phyloP scores from a whole-genome alignment of 1,284 basidiomycete genomes.

The Ustilago vetiveriae region DNA sequence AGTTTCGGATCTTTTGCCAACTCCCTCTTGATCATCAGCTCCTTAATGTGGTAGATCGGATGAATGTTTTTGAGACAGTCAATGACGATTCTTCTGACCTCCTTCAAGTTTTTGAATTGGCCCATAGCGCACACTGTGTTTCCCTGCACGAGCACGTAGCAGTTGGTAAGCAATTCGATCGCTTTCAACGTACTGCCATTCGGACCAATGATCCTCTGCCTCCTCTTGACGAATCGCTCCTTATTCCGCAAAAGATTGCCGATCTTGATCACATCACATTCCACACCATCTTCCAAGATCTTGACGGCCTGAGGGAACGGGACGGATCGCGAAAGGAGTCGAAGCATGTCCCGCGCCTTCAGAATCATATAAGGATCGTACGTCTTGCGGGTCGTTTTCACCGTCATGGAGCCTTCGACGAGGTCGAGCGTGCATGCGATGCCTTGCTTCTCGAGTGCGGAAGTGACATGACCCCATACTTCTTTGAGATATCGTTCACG shows the following conservation, averaged over 20 bases:
- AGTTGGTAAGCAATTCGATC: conserved; percentile 94
- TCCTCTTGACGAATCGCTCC: conserved; percentile 93
- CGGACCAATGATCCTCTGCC: conserved; percentile 95
- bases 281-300: conserved; percentile 86
- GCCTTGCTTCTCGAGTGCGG: conserved; percentile 82
- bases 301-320: conserved; percentile 83
- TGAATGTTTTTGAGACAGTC: conserved; percentile 99
- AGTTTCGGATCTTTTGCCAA: conserved; percentile 97
- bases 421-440: conserved; percentile 91
- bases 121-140: conserved; percentile 99
- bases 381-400: conserved; percentile 94
- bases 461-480: conserved; percentile 92
- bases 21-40: conserved; percentile 98
- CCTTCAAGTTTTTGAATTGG: conserved; percentile 90
- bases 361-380: conserved; percentile 95
- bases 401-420: conserved; percentile 96
- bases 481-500: conserved; percentile 95
- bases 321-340: conserved; percentile 91
- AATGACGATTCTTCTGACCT: conserved; percentile 90
- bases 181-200: conserved; percentile 98
- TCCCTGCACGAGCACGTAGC: conserved; percentile 97
- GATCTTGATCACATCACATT: conserved; percentile 98
- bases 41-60: conserved; percentile 99
- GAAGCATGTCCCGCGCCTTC: conserved; percentile 94
- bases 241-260: conserved; percentile 93